phyloP scores from a whole-genome alignment of 257 asterid species.

The Solanum sejunctum region DNA sequence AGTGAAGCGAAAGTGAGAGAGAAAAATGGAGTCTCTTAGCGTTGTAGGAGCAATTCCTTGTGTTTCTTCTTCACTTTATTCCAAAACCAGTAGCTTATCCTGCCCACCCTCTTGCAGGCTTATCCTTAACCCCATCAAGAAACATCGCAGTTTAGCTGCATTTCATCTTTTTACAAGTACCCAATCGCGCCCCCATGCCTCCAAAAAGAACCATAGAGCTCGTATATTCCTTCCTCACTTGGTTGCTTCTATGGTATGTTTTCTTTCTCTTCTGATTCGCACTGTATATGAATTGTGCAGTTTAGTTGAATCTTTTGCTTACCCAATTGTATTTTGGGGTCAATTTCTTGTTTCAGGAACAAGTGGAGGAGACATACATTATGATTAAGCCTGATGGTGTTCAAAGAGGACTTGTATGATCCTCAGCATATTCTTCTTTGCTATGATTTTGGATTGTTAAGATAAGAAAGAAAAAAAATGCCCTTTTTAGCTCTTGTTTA shows the following conservation, averaged over 20 bases:
- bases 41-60: slow-evolving; percentile 24
- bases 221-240: slow-evolving; percentile 64
- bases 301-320: not conserved
- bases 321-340: not conserved
- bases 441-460: not conserved
- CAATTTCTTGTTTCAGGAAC: slow-evolving; percentile 23
- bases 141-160: slow-evolving; percentile 26
- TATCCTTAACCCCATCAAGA: slow-evolving; percentile 15
- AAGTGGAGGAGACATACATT: slow-evolving; percentile 68
- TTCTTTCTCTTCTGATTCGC: not conserved
- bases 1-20: not conserved
- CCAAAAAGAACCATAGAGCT: slow-evolving; percentile 22
- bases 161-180: slow-evolving; percentile 34
- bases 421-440: not conserved
- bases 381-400: slow-evolving; percentile 99
- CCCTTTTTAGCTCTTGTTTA: not conserved
- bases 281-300: not conserved
- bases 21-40: slow-evolving; percentile 41
- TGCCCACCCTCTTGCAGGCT: slow-evolving; percentile 14
- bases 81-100: slow-evolving; percentile 14
- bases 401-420: slow-evolving; percentile 81
- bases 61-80: slow-evolving; percentile 11
- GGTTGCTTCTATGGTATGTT: slow-evolving; percentile 65
- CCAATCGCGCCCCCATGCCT: slow-evolving; percentile 10
- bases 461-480: not conserved